phyloP scores from a whole-genome alignment of 495 filamentous ascomycete genomes.

The Tuber brumale region DNA sequence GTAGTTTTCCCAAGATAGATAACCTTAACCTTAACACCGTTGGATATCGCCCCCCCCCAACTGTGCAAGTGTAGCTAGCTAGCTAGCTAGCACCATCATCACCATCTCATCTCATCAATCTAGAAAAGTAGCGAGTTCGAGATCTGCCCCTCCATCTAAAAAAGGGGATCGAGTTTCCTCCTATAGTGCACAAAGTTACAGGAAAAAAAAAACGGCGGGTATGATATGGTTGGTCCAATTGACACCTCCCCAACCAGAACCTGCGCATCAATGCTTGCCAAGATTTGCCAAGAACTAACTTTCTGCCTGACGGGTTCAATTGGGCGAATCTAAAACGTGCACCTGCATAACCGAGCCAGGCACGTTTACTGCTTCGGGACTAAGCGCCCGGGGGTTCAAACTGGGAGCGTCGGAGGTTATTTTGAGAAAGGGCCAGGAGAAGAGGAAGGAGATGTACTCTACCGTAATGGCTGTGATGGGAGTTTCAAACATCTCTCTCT shows the following conservation, averaged over 20 bases:
- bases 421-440: conserved; percentile 11
- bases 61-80: no score
- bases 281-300: conserved; percentile 4
- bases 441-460: not conserved
- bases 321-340: conserved; percentile 27
- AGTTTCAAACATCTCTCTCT: not conserved
- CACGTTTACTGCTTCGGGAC: conserved; percentile 11
- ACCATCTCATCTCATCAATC: not conserved
- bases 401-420: conserved; percentile 18
- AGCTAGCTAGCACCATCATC: not conserved
- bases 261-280: not conserved
- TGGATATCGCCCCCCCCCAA: not conserved
- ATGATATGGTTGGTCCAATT: not conserved
- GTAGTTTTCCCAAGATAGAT: not conserved
- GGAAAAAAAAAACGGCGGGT: no score
- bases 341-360: conserved; percentile 22
- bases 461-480: not conserved
- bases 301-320: conserved; percentile 7
- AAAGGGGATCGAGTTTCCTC: not conserved
- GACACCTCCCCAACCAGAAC: not conserved
- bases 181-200: no score
- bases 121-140: not conserved
- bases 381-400: conserved; percentile 30
- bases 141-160: not conserved
- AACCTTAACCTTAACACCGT: not conserved